phyloP scores from a whole-genome alignment of 441 rosid genomes.

The Omphalea diandra region DNA sequence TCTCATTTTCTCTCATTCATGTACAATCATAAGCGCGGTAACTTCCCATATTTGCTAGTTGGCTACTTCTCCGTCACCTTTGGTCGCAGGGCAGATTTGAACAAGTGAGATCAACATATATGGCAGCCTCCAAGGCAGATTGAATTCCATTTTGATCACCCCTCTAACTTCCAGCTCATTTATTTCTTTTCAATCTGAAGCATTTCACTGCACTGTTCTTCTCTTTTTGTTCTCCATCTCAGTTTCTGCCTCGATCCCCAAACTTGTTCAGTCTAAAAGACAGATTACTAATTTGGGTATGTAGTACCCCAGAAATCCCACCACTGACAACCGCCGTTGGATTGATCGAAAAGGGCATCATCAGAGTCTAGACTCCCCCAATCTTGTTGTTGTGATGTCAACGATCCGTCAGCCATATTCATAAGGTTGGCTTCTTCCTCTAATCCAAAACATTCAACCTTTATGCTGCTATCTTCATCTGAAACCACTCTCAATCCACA shows the following conservation, averaged over 20 bases:
- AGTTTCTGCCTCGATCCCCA: background rate
- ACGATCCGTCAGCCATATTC: constrained; percentile 59
- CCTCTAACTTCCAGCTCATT: constrained; percentile 7
- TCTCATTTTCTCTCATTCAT: background rate
- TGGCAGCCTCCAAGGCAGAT: no score
- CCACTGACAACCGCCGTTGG: constrained; percentile 56
- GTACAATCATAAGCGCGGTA: background rate
- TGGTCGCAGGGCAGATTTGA: constrained; percentile 3
- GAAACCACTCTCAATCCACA: constrained; percentile 34
- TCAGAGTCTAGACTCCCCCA: constrained; percentile 67
- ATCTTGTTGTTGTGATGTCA: constrained; percentile 72
- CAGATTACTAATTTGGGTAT: no score
- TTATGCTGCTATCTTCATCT: constrained; percentile 47
- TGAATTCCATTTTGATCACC: no score
- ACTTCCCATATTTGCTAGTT: background rate
- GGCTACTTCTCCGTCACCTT: background rate
- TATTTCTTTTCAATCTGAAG: background rate
- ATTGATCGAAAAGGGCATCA: constrained; percentile 53
- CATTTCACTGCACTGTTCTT: background rate
- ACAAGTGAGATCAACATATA: background rate
- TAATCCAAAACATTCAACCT: constrained; percentile 55
- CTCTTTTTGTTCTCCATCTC: background rate
- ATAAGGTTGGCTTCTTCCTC: constrained; percentile 56
- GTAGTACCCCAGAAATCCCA: constrained; percentile 95
- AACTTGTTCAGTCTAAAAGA: background rate